Conservation (phyloP, 495 filamentous ascomycete species). For the Aspergillus leporis region DNA sequence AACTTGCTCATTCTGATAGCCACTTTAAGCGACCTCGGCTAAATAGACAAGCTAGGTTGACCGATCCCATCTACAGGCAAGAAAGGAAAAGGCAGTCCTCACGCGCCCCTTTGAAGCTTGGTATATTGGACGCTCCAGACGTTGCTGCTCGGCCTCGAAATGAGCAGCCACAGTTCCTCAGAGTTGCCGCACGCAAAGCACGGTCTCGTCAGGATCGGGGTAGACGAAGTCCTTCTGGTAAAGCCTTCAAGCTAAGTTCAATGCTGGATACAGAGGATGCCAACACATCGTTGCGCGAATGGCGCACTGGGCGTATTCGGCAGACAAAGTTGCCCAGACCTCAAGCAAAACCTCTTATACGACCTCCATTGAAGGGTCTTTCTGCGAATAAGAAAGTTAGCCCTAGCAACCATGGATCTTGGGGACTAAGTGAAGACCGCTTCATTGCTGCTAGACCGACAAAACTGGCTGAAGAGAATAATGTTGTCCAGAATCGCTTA, state of each 20-base stretch:
- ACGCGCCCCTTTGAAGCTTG: conserved; percentile 51
- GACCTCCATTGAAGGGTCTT: conserved; percentile 23
- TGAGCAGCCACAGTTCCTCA: conserved; percentile 68
- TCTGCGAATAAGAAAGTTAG: conserved; percentile 20
- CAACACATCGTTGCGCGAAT: conserved; percentile 64
- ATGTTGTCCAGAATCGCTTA: background rate
- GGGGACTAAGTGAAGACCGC: conserved; percentile 9
- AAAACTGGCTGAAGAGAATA: background rate
- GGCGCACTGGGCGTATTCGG: conserved; percentile 70
- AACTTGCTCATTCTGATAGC: conserved; percentile 12
- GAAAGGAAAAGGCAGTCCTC: conserved; percentile 30
- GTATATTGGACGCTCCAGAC: conserved; percentile 71
- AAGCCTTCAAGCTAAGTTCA: conserved; percentile 71
- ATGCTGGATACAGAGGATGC: conserved; percentile 74
- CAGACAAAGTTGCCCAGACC: conserved; percentile 38
- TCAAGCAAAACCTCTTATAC: conserved; percentile 21
- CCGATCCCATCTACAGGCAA: conserved; percentile 33
- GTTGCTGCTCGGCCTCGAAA: conserved; percentile 28
- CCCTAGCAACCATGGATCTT: conserved; percentile 7
- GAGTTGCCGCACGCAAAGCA: conserved; percentile 72
- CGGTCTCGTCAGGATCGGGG: conserved; percentile 62
- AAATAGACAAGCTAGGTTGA: conserved; percentile 35
- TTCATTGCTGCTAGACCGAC: conserved; percentile 1
- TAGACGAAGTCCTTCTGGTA: conserved; percentile 71
- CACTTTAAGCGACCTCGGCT: conserved; percentile 29